A percentile compares a stretch with the other conserved stretches of the same genome.
phyloP scores from a whole-genome alignment of 163 green algal species.

The Trebouxia gelatinosa region DNA sequence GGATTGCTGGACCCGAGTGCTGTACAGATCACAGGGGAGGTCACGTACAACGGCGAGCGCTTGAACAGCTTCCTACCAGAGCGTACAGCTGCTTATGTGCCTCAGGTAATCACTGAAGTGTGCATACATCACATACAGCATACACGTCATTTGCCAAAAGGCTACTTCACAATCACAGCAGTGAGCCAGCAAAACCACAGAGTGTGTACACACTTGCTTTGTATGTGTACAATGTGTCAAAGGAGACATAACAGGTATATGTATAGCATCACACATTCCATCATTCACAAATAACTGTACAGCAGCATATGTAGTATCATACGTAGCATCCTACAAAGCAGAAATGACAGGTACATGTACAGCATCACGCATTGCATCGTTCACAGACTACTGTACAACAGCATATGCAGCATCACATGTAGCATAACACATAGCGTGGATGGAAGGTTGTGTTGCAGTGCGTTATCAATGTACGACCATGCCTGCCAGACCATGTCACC shows the following conservation, averaged over 20 bases:
- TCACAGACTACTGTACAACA: too few relatives aligned
- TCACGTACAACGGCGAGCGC: slow-evolving; percentile 76
- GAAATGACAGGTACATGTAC: too few relatives aligned
- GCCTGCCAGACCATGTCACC: too few relatives aligned
- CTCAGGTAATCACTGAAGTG: slow-evolving; percentile 46
- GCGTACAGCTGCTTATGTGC: slow-evolving; percentile 68
- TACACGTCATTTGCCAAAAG: background rate
- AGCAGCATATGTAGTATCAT: too few relatives aligned
- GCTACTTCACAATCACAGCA: background rate
- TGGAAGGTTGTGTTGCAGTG: too few relatives aligned
- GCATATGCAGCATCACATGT: too few relatives aligned
- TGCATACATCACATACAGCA: background rate
- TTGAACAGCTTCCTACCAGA: slow-evolving; percentile 64
- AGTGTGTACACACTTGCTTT: background rate
- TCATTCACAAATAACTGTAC: too few relatives aligned
- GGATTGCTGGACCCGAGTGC: background rate
- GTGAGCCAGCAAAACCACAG: background rate
- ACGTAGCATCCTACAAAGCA: too few relatives aligned
- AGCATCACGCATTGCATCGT: too few relatives aligned
- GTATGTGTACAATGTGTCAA: background rate
- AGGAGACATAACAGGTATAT: background rate
- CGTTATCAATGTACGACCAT: too few relatives aligned
- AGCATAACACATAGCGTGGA: too few relatives aligned
- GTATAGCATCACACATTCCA: background rate
- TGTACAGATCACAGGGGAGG: slow-evolving; percentile 36